Percentiles rank a stretch among this genome's conserved stretches.
Evolutionary conservation across 495 filamentous ascomycete species (phyloP).

Genomic region (Neurospora africana): DNA sequence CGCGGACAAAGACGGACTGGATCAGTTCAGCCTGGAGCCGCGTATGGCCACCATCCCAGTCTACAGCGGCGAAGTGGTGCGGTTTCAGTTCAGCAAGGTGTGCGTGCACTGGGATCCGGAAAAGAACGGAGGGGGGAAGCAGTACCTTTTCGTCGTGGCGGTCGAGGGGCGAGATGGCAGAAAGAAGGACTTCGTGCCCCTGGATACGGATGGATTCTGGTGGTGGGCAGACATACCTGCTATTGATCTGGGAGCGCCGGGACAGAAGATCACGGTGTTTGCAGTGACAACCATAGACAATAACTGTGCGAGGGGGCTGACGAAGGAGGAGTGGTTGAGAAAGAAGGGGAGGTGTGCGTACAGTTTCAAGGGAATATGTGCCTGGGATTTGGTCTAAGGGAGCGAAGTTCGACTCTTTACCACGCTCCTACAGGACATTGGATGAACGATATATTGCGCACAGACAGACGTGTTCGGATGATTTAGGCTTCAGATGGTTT

Average conservation of each 20-base stretch:
- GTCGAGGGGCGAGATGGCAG: conserved; percentile 57
- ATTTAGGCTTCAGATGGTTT: not conserved
- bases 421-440: not conserved
- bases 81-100: conserved; percentile 65
- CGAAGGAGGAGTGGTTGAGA: conserved; percentile 50
- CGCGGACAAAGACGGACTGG: conserved; percentile 50
- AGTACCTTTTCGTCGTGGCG: conserved; percentile 54
- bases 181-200: conserved; percentile 54
- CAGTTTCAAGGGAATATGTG: conserved; percentile 49
- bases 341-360: conserved; percentile 50
- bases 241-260: conserved; percentile 53
- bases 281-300: conserved; percentile 55
- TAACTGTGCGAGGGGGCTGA: conserved; percentile 56
- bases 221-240: conserved; percentile 67
- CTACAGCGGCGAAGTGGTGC: conserved; percentile 33
- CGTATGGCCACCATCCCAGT: conserved; percentile 46
- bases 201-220: conserved; percentile 53
- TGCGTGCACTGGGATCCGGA: conserved; percentile 73
- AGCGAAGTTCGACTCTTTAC: not conserved
- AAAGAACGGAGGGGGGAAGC: conserved; percentile 49
- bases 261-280: conserved; percentile 52
- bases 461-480: not conserved
- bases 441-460: not conserved
- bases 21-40: conserved; percentile 52
- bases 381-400: conserved; percentile 58